phyloP scores from a whole-genome alignment of 1,284 basidiomycete genomes.

The Melampsora americana region DNA sequence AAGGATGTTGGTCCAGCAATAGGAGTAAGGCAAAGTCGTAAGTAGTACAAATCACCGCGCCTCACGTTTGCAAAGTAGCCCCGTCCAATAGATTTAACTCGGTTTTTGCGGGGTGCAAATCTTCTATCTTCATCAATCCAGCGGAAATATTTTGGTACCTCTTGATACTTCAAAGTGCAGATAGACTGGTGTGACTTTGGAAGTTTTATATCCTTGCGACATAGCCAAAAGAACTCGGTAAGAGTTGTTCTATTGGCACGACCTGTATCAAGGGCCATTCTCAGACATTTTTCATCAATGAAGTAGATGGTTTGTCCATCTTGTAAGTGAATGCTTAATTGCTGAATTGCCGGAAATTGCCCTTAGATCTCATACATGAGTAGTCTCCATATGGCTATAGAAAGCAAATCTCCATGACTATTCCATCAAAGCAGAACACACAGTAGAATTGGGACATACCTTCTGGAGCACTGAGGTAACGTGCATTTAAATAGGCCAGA shows the following conservation, averaged over 20 bases:
- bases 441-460: background rate
- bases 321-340: background rate
- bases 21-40: background rate
- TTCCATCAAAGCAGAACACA: too few relatives aligned
- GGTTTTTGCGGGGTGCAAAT: background rate
- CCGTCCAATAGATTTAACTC: background rate
- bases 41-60: background rate
- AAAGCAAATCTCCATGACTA: background rate
- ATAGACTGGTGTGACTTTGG: too few relatives aligned
- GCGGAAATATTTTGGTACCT: background rate
- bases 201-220: background rate
- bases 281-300: background rate
- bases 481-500: background rate
- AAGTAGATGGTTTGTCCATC: conserved; percentile 1
- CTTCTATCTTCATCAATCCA: background rate
- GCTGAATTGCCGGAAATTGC: background rate
- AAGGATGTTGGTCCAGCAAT: background rate
- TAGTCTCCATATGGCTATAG: background rate
- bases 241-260: too few relatives aligned
- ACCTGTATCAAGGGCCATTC: background rate
- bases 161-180: background rate
- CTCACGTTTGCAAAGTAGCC: background rate
- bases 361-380: background rate
- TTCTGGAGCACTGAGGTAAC: background rate
- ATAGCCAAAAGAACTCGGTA: background rate